Percentiles rank a stretch among this genome's conserved stretches.
Conservation (phyloP, 768 basidiomycete species). For the Strobilomyces confusus region DNA sequence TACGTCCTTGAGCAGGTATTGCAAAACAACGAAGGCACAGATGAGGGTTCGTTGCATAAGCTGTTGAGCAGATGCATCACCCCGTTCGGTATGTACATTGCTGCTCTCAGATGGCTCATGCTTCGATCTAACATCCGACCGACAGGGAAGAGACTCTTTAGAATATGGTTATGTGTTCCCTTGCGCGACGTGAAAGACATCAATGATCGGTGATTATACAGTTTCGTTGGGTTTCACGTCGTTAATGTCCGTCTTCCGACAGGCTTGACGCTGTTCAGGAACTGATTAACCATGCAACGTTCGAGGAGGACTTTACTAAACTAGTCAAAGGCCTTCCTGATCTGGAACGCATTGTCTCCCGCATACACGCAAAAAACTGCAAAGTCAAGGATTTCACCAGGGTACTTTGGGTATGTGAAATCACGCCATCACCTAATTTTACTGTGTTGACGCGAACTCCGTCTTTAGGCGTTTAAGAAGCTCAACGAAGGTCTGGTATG, state of each 20-base stretch:
- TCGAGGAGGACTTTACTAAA: conserved; percentile 70
- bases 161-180: conserved; percentile 95
- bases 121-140: conserved; percentile 6
- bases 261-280: conserved; percentile 95
- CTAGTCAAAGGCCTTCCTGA: conserved; percentile 85
- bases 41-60: conserved; percentile 84
- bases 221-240: conserved; percentile 7
- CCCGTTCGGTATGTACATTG: conserved; percentile 65
- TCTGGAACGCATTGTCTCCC: conserved; percentile 88
- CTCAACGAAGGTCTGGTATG: conserved; percentile 63
- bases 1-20: conserved; percentile 52
- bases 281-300: conserved; percentile 73
- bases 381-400: conserved; percentile 84
- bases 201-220: conserved; percentile 66
- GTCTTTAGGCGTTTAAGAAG: conserved; percentile 65
- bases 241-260: conserved; percentile 17
- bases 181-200: conserved; percentile 78
- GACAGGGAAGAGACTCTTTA: conserved; percentile 88
- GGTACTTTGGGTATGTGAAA: conserved; percentile 60
- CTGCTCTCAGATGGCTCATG: conserved; percentile 3
- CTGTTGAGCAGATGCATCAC: conserved; percentile 82
- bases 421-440: neutral
- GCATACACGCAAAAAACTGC: conserved; percentile 91
- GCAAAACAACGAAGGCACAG: conserved; percentile 89
- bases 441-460: conserved; percentile 1